Percentiles rank a stretch among this genome's conserved stretches.
phyloP scores from a whole-genome alignment of 2,329 filamentous ascomycete genomes.

The Ophiocordyceps camponoti-leonardi region DNA sequence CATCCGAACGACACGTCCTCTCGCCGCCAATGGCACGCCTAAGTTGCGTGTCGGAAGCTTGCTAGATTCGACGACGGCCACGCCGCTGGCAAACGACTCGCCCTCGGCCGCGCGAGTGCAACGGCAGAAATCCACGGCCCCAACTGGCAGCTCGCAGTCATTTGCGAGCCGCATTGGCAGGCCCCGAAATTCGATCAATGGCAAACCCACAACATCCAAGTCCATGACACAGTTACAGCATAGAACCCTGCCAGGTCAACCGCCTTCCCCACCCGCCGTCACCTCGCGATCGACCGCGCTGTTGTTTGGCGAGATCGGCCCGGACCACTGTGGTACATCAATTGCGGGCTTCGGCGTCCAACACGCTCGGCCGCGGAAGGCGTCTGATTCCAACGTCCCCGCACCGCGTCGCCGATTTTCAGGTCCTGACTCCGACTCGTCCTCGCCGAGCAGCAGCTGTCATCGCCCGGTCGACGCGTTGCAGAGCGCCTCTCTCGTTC shows the following conservation, averaged over 20 bases:
- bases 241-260: conserved; percentile 15
- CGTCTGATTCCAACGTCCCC: conserved; percentile 50
- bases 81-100: conserved; percentile 2
- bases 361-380: conserved; percentile 34
- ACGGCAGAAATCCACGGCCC: conserved; percentile 27
- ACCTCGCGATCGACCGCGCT: conserved; percentile 29
- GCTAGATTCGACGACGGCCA: conserved; percentile 5
- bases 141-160: conserved; percentile 37
- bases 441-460: conserved; percentile 52
- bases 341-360: conserved; percentile 45
- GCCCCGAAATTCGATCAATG: conserved; percentile 20
- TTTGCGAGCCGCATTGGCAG: conserved; percentile 42
- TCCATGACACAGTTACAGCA: conserved; percentile 16
- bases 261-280: conserved; percentile 16
- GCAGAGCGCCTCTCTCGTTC: conserved; percentile 5
- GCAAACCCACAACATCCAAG: conserved; percentile 16
- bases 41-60: conserved; percentile 14
- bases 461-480: conserved; percentile 26
- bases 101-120: conserved; percentile 18
- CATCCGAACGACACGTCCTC: conserved; percentile 9
- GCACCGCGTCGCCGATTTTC: conserved; percentile 36
- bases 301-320: conserved; percentile 59
- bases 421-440: conserved; percentile 36
- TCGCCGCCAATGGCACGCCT: conserved; percentile 18
- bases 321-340: conserved; percentile 34